Base-by-base conservation (phyloP, 129 eudicot genomes). In the Mikania micrantha region DNA sequence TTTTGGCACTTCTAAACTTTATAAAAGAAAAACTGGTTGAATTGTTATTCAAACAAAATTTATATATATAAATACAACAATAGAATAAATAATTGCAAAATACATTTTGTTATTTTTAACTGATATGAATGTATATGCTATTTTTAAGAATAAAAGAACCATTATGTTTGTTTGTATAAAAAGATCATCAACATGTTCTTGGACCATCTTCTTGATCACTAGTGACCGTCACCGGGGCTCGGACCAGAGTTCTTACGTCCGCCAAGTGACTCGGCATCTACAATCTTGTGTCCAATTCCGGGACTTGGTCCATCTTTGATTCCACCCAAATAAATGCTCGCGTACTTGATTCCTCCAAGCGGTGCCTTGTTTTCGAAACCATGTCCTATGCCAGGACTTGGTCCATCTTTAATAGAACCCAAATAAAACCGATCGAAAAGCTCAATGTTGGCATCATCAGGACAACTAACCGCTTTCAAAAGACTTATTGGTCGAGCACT, bases 191-290 rank as follows among this genome's bases (percentile, higher is more conserved):
- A 29, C 41, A 32, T 21, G 42, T 60, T 60, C 3, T 29, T 17
- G 35, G 15, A 47, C 1, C 19, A 35, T 47, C 29, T 21, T 44
- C 38, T 52, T n/a, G n/a, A n/a, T 12, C 38, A 31, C 52, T 56
- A 64, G 73, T 80, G 80, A 17, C 84, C 80, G 9, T 4, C 77
- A 40, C 84, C 84, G 7, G 81, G 84, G 74, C 84, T 78, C 1
- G 82, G 82, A 0, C 77, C 77, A 11, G 82, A 78, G 52, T 17
- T 25, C 39, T 78, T 78, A 11, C 39, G 58, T 16, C 42, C 77
- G 5, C 77, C 82, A 17, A 78, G 69, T 10, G 77, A 44, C 21
- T 71, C 66, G 19, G 13, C 48, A 35, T 71, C 34, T 57, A 68
- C 56, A 47, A 32, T 45, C 49, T 78, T 64, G 56, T 77, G 77